Conservation (phyloP, 805 yeast species). For the Kregervanrija pseudodelftensis region DNA sequence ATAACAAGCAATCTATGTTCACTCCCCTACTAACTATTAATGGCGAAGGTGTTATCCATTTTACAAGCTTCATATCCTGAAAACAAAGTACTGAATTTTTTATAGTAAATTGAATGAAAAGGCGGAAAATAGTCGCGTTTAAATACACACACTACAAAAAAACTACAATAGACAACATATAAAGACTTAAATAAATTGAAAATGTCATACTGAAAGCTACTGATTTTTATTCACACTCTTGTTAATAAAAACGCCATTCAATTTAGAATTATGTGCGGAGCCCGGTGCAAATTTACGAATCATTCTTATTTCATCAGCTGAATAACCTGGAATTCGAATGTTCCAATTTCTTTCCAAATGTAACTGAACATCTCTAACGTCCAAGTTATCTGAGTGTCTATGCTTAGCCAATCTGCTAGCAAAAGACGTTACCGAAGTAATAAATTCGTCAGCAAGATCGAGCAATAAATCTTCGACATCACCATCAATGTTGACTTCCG, state of each 20-base stretch:
- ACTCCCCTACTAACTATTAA: constrained; percentile 1
- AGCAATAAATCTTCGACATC: constrained; percentile 88
- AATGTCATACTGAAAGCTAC: background rate
- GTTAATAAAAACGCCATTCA: constrained; percentile 60
- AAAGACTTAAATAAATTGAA: constrained; percentile 3
- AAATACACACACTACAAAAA: background rate
- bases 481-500: constrained; percentile 86
- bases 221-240: constrained; percentile 49
- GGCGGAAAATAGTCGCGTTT: too few species aligned
- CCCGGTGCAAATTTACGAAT: constrained; percentile 69
- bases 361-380: constrained; percentile 82
- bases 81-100: background rate
- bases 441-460: constrained; percentile 94
- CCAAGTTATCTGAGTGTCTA: constrained; percentile 79
- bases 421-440: constrained; percentile 81
- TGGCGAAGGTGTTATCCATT: constrained; percentile 1
- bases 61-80: background rate
- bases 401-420: constrained; percentile 95
- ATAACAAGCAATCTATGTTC: constrained; percentile 11
- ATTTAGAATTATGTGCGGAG: constrained; percentile 53
- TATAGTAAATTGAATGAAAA: background rate
- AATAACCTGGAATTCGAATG: constrained; percentile 86
- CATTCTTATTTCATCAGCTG: constrained; percentile 82
- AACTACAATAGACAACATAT: constrained; percentile 1
- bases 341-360: constrained; percentile 94